These are phyloP conservation scores for Gracilariopsis chorda DNA, from an alignment of 23 red algal species.

Conservation along the genomic window DNA sequence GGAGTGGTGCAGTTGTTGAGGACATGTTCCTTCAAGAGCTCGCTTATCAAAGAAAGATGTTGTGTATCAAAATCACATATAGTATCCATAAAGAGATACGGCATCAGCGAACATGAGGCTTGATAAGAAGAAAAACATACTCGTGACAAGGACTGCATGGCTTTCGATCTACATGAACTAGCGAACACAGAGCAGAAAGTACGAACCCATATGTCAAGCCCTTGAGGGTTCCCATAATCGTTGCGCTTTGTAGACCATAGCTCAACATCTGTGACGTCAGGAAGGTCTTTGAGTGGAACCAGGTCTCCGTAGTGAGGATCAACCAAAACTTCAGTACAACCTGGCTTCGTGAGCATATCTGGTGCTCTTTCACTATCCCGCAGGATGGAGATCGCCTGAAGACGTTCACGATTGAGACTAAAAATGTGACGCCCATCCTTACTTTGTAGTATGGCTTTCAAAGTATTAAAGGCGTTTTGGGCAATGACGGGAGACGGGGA, in stretches of 20 bases:
- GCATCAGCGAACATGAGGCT: slow-evolving; percentile 18
- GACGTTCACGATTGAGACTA: neutral
- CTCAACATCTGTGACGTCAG: neutral
- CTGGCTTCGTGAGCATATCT: neutral
- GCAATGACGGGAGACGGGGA: neutral
- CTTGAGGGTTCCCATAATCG: neutral
- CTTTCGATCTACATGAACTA: slow-evolving; percentile 10
- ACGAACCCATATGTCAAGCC: slow-evolving; percentile 33
- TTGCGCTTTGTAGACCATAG: slow-evolving; percentile 10
- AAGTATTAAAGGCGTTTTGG: slow-evolving; percentile 1
- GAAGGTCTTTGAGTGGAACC: neutral
- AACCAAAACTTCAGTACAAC: neutral
- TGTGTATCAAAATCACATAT: slow-evolving; percentile 24
- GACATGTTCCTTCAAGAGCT: slow-evolving; percentile 8
- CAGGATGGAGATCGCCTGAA: neutral
- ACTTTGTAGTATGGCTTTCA: slow-evolving; percentile 14
- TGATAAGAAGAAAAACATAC: slow-evolving; percentile 42
- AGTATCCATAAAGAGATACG: slow-evolving; percentile 43
- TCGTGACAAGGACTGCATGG: neutral
- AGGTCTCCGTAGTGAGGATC: neutral
- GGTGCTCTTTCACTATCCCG: neutral
- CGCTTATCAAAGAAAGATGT: neutral
- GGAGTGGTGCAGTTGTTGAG: slow-evolving; percentile 13
- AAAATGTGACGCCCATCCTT: slow-evolving; percentile 18
- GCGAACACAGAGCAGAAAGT: slow-evolving; percentile 27